Evolutionary conservation across 1,139 yeast species (phyloP).

Genomic region (Taphrina flavorubra): DNA sequence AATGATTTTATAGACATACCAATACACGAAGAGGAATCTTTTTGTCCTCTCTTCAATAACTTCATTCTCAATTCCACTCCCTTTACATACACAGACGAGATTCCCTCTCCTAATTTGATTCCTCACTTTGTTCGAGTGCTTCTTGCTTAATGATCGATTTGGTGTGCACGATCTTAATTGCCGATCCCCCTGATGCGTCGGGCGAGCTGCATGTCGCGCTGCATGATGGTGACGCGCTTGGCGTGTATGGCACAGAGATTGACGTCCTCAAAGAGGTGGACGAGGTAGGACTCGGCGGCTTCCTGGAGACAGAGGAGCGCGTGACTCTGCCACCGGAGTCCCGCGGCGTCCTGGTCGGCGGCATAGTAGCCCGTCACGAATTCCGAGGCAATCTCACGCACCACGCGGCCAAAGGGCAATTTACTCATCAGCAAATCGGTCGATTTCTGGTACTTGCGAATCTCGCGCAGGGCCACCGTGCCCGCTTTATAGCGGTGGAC

Average conservation of each 20-base stretch:
- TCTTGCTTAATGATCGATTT: not conserved
- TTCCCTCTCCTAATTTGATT: too few species aligned
- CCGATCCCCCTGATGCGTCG: conserved; percentile 75
- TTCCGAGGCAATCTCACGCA: conserved; percentile 78
- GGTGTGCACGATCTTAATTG: not conserved
- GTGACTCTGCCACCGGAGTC: conserved; percentile 84
- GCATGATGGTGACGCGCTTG: conserved; percentile 91
- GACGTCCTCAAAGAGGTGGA: conserved; percentile 86
- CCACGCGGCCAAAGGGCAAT: conserved; percentile 85
- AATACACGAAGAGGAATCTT: too few species aligned
- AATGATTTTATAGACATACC: too few species aligned
- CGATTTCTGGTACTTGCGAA: conserved; percentile 74
- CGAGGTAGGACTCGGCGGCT: conserved; percentile 75
- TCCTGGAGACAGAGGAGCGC: conserved; percentile 90
- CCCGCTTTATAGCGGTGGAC: conserved; percentile 68
- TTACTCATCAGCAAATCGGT: conserved; percentile 79
- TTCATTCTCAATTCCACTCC: too few species aligned
- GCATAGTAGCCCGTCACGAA: conserved; percentile 64
- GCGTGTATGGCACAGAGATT: conserved; percentile 91
- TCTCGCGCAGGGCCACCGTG: conserved; percentile 75
- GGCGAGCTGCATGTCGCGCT: conserved; percentile 88
- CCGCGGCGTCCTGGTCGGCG: conserved; percentile 53
- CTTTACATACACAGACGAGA: too few species aligned
- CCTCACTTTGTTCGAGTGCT: too few species aligned
- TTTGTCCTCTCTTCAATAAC: too few species aligned